Evolutionary conservation across 805 yeast genomes (phyloP), one percentile per base, ranked within the genome.

Genomic region (Sugiyamaella qingdaonensis): DNA sequence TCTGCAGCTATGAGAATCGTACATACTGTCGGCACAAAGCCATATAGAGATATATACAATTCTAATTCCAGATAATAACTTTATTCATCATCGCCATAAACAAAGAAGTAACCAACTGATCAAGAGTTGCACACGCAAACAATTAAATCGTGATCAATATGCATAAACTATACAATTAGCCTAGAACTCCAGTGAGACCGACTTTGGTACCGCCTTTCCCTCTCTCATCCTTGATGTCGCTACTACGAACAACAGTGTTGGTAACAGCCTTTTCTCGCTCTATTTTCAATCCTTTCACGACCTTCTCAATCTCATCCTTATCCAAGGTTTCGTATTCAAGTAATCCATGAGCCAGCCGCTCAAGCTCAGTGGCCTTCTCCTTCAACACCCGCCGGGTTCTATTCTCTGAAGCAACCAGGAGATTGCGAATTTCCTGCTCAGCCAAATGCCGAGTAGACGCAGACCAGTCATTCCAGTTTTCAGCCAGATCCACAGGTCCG

Each of bases 381-480:
- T 70, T 68, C 58, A 94, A 75, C 68, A 92, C 61, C 49, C 73
- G 68, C 61, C 94, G 79, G 1, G 97, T 85, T 68, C 99, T 81
- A 43, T 78, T 76, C 68, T 91, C 97, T 24, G 95, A 84, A 4
- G 75, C 81, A 52, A 86, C 76, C 58, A 94, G 77, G 56, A 88
- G 73, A 47, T 78, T 80, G 54, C 96, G 77, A 37, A 94, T 91
- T 73, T 94, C 98, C 63, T 86, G 83, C 68, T 94, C 99, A 11
- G 98, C 99, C 70, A 84, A 76, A 66, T 89, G 94, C 59, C 95
- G 78, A 48, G 95, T 78, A 60, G 82, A 81, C 11, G 92, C 86
- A 1, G 97, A 89, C 99, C 99, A 94, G 42, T 86, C 81, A 60
- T 84, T 90, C 97, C 97, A 92, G 64, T 88, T 84, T 64, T 90